These are phyloP conservation scores for Stagonosporopsis chrysanthemi DNA, from an alignment of 2,329 filamentous ascomycete species.

Conservation along the genomic window DNA sequence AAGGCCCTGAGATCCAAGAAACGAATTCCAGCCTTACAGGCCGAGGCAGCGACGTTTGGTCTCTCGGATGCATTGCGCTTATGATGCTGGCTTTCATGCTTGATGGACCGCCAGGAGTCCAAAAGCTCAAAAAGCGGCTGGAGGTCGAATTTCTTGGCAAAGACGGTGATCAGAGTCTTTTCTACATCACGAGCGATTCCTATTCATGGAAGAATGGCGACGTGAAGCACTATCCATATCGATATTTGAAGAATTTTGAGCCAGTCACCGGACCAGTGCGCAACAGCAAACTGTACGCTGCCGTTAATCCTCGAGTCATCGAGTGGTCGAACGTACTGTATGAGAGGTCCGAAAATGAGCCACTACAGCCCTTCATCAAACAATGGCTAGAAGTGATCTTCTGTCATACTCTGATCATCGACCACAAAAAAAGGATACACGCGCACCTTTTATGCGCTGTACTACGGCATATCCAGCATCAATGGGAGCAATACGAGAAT, in stretches of 20 bases:
- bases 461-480: not conserved
- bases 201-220: not conserved
- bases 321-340: not conserved
- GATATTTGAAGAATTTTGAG: not conserved
- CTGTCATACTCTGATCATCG: not conserved
- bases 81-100: constrained; percentile 2
- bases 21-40: not conserved
- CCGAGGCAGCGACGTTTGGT: constrained; percentile 9
- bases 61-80: not conserved
- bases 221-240: not conserved
- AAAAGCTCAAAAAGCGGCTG: not conserved
- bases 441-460: not conserved
- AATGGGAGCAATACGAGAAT: not conserved
- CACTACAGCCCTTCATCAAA: not conserved
- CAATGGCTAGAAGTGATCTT: not conserved
- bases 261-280: not conserved
- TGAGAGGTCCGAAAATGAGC: not conserved
- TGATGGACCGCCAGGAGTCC: not conserved
- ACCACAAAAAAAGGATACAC: not conserved
- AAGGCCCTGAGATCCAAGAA: constrained; percentile 6
- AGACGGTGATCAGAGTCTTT: not conserved
- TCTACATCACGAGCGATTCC: not conserved
- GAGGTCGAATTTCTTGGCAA: not conserved
- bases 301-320: not conserved
- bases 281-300: not conserved